These are phyloP conservation scores for Kwoniella sp. DNA, from an alignment of 768 basidiomycete genomes.

Conservation along the genomic window DNA sequence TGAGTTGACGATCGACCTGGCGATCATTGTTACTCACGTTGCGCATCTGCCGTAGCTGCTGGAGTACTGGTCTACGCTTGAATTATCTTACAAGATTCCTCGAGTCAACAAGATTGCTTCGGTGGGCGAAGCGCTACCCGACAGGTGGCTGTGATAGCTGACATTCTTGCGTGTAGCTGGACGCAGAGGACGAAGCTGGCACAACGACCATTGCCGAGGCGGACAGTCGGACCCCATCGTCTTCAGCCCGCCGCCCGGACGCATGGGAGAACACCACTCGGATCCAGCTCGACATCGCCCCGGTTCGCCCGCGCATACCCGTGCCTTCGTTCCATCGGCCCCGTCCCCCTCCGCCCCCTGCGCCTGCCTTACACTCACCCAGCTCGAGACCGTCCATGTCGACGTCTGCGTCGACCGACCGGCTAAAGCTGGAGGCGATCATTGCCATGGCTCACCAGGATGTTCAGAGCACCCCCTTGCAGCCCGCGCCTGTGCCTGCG, in stretches of 20 bases:
- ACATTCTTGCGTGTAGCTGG: constrained; percentile 23
- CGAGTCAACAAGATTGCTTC: constrained; percentile 31
- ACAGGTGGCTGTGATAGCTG: constrained; percentile 49
- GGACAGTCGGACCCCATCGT: constrained; percentile 1
- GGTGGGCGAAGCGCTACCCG: constrained; percentile 7
- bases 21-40: background rate
- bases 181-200: constrained; percentile 42
- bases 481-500: too few species aligned
- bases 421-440: constrained; percentile 48
- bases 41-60: constrained; percentile 64
- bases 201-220: constrained; percentile 44
- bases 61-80: constrained; percentile 72
- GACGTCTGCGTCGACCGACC: constrained; percentile 10
- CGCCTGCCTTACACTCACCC: constrained; percentile 4
- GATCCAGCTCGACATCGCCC: constrained; percentile 33
- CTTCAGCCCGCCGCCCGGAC: constrained; percentile 16
- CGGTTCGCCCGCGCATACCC: constrained; percentile 31
- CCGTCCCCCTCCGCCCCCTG: constrained; percentile 19
- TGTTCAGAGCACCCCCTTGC: constrained; percentile 13
- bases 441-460: constrained; percentile 50
- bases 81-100: constrained; percentile 38
- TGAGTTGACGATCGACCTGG: constrained; percentile 40
- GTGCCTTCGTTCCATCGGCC: constrained; percentile 28
- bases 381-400: constrained; percentile 17
- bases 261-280: constrained; percentile 33